A percentile compares a stretch with the other conserved stretches of the same genome.
phyloP scores from a whole-genome alignment of 371 early-diverging fungal species.

The Dichotomocladium elegans region DNA sequence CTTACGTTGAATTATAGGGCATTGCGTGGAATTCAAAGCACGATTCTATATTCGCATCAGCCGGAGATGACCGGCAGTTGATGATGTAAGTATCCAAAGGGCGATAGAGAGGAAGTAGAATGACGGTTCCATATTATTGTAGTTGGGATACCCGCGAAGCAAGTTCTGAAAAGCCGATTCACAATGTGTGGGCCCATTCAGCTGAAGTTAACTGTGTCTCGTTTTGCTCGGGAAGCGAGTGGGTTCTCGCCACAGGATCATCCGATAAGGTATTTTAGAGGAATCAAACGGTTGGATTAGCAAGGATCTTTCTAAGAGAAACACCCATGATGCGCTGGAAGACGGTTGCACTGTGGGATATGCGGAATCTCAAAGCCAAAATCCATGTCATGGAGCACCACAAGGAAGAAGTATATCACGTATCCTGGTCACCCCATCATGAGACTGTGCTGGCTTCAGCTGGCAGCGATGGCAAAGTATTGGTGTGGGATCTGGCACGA shows the following conservation, averaged over 20 bases:
- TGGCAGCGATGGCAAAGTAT: conserved; percentile 88
- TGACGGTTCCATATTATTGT: conserved; percentile 1
- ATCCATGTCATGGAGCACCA: conserved; percentile 87
- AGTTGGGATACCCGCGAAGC: conserved; percentile 71
- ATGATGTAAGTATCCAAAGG: conserved; percentile 60
- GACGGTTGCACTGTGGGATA: conserved; percentile 96
- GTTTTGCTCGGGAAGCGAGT: conserved; percentile 91
- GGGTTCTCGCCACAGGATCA: conserved; percentile 94
- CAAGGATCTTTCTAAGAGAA: too few relatives aligned
- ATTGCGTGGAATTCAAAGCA: conserved; percentile 87
- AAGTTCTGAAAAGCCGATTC: conserved; percentile 51
- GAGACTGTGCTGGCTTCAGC: conserved; percentile 92
- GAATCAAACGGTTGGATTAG: too few relatives aligned
- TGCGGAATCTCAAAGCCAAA: conserved; percentile 80
- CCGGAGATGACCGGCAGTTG: conserved; percentile 91
- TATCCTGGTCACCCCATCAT: conserved; percentile 96
- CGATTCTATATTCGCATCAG: conserved; percentile 88
- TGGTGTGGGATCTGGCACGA: conserved; percentile 94
- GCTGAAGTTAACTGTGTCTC: conserved; percentile 92
- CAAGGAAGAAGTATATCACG: conserved; percentile 89
- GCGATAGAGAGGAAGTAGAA: neutral
- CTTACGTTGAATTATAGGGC: conserved; percentile 55
- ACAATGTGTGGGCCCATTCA: conserved; percentile 79
- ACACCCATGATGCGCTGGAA: conserved; percentile 12
- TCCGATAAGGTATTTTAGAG: conserved; percentile 72